Conservation (phyloP, 306 rosid genomes). For the Cucumis cinereus region DNA sequence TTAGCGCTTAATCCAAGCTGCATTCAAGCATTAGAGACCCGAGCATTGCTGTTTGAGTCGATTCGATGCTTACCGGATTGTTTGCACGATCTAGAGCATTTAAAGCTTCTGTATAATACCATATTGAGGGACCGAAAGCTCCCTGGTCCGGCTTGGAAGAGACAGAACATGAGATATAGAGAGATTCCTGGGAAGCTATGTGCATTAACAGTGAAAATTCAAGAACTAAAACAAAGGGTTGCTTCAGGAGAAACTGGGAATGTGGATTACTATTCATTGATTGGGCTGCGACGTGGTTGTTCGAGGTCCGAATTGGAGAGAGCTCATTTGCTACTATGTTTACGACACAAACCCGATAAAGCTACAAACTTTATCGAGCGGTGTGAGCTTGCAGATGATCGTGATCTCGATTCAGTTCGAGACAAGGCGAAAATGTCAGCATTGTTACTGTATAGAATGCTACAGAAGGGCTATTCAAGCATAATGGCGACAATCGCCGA, state of each 20-base stretch:
- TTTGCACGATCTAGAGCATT: constrained; percentile 79
- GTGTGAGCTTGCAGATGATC: constrained; percentile 63
- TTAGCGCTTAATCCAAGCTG: constrained; percentile 60
- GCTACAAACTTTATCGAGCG: constrained; percentile 53
- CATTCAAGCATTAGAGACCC: constrained; percentile 75
- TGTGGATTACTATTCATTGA: constrained; percentile 69
- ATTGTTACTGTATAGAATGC: constrained; percentile 59
- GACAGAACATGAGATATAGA: constrained; percentile 60
- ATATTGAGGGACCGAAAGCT: constrained; percentile 74
- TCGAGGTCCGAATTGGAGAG: constrained; percentile 81
- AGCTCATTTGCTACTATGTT: constrained; percentile 50
- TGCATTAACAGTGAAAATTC: constrained; percentile 43
- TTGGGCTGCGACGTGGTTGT: constrained; percentile 79
- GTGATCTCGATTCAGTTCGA: constrained; percentile 55
- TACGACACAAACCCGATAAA: constrained; percentile 85
- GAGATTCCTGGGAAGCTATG: constrained; percentile 85
- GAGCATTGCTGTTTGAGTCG: constrained; percentile 66
- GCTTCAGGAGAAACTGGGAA: constrained; percentile 56
- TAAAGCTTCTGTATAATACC: constrained; percentile 76
- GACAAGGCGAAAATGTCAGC: constrained; percentile 76
- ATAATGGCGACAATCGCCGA: constrained; percentile 45
- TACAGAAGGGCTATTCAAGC: constrained; percentile 73
- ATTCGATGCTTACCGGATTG: constrained; percentile 79
- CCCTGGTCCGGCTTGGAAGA: constrained; percentile 85
- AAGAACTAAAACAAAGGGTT: constrained; percentile 53